Evolutionary conservation across 306 rosid species (phyloP).

Genomic region (Astragalus glycyphyllos): DNA sequence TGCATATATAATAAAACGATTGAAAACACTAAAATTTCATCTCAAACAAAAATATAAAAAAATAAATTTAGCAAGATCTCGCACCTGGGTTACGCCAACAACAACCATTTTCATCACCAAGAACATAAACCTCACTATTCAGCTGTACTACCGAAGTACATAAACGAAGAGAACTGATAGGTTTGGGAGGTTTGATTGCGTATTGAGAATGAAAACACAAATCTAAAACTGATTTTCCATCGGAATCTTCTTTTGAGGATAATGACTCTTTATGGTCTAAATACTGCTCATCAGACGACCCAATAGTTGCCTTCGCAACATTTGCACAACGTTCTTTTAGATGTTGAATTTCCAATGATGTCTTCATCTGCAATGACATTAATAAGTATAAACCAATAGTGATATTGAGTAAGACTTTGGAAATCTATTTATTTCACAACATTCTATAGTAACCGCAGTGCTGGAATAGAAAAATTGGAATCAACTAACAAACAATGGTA

Average conservation of each 20-base stretch:
- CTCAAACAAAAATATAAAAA: neutral
- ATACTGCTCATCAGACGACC: constrained; percentile 39
- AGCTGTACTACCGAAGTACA: constrained; percentile 53
- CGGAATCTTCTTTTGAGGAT: constrained; percentile 54
- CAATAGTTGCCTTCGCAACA: constrained; percentile 39
- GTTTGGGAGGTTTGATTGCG: constrained; percentile 51
- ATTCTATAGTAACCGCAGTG: no score
- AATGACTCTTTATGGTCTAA: constrained; percentile 55
- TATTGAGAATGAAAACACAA: constrained; percentile 58
- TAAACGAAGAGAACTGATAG: constrained; percentile 54
- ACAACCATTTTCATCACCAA: constrained; percentile 56
- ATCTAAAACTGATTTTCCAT: constrained; percentile 56
- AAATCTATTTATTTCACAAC: no score
- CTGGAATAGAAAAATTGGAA: no score
- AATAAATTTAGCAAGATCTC: constrained; percentile 4
- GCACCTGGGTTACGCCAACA: constrained; percentile 61
- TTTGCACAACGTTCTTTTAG: constrained; percentile 46
- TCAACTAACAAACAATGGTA: no score
- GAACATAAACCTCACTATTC: constrained; percentile 59
- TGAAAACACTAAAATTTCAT: neutral
- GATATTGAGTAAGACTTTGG: no score
- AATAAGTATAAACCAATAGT: no score
- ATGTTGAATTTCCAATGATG: constrained; percentile 59
- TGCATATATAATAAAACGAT: constrained; percentile 41
- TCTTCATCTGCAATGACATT: constrained; percentile 48